Evolutionary conservation across 805 yeast species (phyloP).

Genomic region (Ogataea populi-albae): DNA sequence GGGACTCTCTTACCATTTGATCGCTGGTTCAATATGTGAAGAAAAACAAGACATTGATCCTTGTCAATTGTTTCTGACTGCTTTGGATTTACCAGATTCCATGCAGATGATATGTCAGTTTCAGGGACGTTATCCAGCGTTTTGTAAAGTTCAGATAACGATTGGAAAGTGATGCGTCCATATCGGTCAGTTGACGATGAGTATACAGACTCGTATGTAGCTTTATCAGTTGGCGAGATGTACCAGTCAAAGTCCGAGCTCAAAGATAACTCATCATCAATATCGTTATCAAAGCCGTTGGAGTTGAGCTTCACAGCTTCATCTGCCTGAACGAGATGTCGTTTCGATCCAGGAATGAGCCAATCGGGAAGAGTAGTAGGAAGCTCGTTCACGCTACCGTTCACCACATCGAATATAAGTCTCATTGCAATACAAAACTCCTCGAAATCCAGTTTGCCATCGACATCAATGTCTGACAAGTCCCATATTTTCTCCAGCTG

Average conservation of each 20-base stretch:
- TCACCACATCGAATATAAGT: constrained; percentile 84
- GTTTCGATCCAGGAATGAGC: constrained; percentile 89
- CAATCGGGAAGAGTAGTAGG: constrained; percentile 83
- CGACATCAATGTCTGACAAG: constrained; percentile 87
- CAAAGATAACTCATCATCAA: constrained; percentile 60
- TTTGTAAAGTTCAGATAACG: constrained; percentile 64
- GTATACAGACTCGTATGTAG: constrained; percentile 76
- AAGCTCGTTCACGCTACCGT: constrained; percentile 53
- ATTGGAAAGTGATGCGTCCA: constrained; percentile 76
- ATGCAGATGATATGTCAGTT: constrained; percentile 82
- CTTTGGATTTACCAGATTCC: constrained; percentile 94
- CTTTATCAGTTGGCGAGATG: constrained; percentile 82
- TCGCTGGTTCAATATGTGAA: constrained; percentile 89
- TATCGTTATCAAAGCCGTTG: constrained; percentile 41
- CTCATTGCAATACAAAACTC: constrained; percentile 98
- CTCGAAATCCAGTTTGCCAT: constrained; percentile 90
- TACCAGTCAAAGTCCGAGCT: constrained; percentile 90
- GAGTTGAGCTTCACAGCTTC: constrained; percentile 47
- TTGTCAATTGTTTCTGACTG: constrained; percentile 84
- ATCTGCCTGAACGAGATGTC: constrained; percentile 82
- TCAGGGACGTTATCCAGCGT: constrained; percentile 73
- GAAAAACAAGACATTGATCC: constrained; percentile 84
- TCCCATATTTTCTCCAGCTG: constrained; percentile 86
- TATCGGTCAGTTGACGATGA: constrained; percentile 68
- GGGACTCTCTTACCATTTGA: constrained; percentile 79